Percentiles rank a stretch among this genome's conserved stretches.
phyloP scores from a whole-genome alignment of 2,329 filamentous ascomycete species.

The Beauveria rudraprayagi region DNA sequence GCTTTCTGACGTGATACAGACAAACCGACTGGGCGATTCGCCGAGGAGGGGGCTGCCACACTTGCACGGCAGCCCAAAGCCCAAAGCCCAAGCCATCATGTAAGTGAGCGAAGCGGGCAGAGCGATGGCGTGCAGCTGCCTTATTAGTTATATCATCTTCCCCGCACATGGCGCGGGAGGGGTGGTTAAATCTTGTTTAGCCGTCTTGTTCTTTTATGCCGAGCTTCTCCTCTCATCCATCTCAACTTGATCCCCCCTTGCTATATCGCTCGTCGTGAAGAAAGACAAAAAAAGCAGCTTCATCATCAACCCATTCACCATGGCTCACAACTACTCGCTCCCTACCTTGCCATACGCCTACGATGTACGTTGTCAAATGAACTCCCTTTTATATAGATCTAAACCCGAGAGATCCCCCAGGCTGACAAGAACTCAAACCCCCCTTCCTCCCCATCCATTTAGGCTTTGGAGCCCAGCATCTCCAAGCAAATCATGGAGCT shows the following conservation, averaged over 20 bases:
- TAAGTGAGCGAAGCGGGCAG: neutral
- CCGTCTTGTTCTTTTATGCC: neutral
- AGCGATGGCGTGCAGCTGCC: constrained; percentile 4
- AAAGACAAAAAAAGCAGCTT: neutral
- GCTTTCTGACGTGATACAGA: neutral
- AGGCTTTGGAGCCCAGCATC: constrained; percentile 68
- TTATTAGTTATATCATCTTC: neutral
- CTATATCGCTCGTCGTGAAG: neutral
- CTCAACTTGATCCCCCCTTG: neutral
- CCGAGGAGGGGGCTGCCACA: neutral
- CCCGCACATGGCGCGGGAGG: neutral
- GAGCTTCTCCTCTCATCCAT: neutral
- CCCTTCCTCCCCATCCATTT: neutral
- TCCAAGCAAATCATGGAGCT: constrained; percentile 74
- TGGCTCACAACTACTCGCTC: constrained; percentile 46
- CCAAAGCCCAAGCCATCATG: neutral
- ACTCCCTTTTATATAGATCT: too few relatives aligned
- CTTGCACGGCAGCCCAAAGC: too few relatives aligned
- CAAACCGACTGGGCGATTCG: neutral
- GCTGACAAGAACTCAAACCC: too few relatives aligned
- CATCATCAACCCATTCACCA: constrained; percentile 14
- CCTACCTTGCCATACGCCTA: constrained; percentile 62
- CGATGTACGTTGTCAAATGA: constrained; percentile 44
- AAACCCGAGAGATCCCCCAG: too few relatives aligned
- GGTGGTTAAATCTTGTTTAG: neutral